These are phyloP conservation scores for Podila clonocystis DNA, from an alignment of 192 early-diverging fungal species.

Conservation along the genomic window DNA sequence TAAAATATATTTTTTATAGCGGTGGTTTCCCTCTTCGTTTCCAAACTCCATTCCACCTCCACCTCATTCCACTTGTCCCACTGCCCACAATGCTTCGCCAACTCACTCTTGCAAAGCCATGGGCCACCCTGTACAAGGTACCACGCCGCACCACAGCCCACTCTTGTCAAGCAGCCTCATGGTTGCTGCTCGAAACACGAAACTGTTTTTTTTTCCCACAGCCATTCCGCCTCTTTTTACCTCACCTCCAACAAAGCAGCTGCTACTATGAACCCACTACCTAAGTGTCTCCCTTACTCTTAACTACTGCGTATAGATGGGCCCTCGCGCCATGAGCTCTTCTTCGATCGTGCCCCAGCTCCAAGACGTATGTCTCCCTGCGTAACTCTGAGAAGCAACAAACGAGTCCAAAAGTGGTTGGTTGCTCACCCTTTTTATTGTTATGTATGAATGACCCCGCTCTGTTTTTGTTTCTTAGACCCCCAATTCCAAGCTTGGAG, in stretches of 20 bases:
- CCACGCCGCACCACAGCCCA: background rate
- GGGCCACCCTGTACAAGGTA: constrained; percentile 32
- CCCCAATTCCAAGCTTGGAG: constrained; percentile 80
- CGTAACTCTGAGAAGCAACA: background rate
- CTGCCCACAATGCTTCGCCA: constrained; percentile 22
- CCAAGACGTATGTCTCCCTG: constrained; percentile 28
- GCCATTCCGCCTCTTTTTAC: no score
- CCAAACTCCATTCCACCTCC: constrained; percentile 4
- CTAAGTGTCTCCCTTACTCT: background rate
- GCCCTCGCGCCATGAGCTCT: constrained; percentile 38
- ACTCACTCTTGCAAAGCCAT: constrained; percentile 25
- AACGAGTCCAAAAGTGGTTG: background rate
- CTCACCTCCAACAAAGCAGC: no score
- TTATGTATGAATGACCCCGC: background rate
- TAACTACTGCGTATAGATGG: constrained; percentile 6
- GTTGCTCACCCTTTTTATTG: background rate
- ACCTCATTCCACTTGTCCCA: constrained; percentile 2
- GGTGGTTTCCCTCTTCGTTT: background rate
- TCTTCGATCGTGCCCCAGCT: constrained; percentile 26
- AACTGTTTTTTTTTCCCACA: no score
- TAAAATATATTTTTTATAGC: no score
- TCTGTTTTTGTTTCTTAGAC: constrained; percentile 16
- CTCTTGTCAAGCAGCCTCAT: background rate
- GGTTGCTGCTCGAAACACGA: background rate
- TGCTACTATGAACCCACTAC: no score